Base-by-base conservation (phyloP, 495 filamentous ascomycete genomes). In the Cladorrhinum samala region DNA sequence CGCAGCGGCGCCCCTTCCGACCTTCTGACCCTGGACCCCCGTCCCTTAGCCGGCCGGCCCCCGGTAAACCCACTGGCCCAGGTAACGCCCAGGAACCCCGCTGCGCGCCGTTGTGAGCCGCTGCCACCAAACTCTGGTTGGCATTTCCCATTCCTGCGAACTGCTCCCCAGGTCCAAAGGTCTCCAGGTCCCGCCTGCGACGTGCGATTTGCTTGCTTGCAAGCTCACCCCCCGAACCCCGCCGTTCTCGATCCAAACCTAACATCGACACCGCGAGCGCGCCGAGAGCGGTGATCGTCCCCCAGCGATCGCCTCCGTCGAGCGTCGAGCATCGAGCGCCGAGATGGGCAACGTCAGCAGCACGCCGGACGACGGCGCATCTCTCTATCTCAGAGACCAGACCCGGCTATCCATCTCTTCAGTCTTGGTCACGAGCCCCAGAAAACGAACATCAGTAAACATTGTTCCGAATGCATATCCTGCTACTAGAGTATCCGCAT, bases 291-390 rank as follows among this genome's bases (percentile, higher is more conserved):
- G 55, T 55, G 53, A 49, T 42, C 52, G 48, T 49, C 45, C 50
- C 8, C 43, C 46, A 56, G 39, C 50, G 45, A 48, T 56, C n/a
- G n/a, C n/a, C n/a, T n/a, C n/a, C n/a, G n/a, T n/a, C n/a, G n/a
- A n/a, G n/a, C n/a, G n/a, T n/a, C n/a, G n/a, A n/a, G n/a, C n/a
- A n/a, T n/a, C n/a, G n/a, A n/a, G n/a, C 57, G 60, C 62, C 72
- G 70, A 63, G 58, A 98, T 98, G 93, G 93, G 93, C 56, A 91
- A 87, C 77, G 86, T 97, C 69, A 86, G 81, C 70, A 96, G 91
- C 77, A 86, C 83, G 70, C 83, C 85, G 57, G 92, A 96, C 64
- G 91, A 96, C 72, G 86, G 87, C 64, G 80, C 84, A 57, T 77
- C 79, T 62, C 71, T 96, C 68, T 91, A 86, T 67, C 78, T 96